Base-by-base conservation (phyloP, 768 basidiomycete species). In the Cantharellus cinnabarinus region DNA sequence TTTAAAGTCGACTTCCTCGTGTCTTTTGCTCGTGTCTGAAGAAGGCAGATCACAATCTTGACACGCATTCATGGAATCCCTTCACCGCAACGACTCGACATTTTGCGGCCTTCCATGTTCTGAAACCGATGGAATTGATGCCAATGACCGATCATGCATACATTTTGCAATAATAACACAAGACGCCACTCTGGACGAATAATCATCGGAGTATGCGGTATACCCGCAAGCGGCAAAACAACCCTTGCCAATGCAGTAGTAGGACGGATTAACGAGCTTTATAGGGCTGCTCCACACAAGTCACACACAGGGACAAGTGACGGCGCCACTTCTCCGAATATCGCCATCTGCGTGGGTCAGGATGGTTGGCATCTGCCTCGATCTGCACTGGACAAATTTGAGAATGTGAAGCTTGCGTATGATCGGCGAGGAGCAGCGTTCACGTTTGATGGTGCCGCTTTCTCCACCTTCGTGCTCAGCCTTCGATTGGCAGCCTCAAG, bases 361-460 rank as follows among this genome's bases (percentile, higher is more conserved):
- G 93, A 97, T 67, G 93, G 94, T 5, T 98, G 90, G 89, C 93
- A 98, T 68, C 75, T 85, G 61, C 78, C 85, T 15, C 79, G 89
- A 34, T 77, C 79, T 3, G 80, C 86, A 63, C 78, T 98, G 37
- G 87, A 87, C 65, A 66, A 71, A 29, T 77, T 91, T 66, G 78
- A 80, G 10, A 81, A 95, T 67, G 83, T 90, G 0, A 73, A 76
- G 57, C 76, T 81, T 44, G 89, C 91, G 0, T 80, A 84, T 63
- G 82, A 82, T 60, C 70, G 88, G 52, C 78, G 91, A 29, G 93
- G 93, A 2, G 81, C 76, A 10, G 85, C 90, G 64, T 94, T 89
- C 85, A 95, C 91, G 2, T 97, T 97, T 65, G 83, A 95, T 64
- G 80, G 78, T 3, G 63, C 68, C n/a, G 73, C 74, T 35, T 95